Conservation (phyloP, 805 yeast genomes). For the Starmerella tilneyi region DNA sequence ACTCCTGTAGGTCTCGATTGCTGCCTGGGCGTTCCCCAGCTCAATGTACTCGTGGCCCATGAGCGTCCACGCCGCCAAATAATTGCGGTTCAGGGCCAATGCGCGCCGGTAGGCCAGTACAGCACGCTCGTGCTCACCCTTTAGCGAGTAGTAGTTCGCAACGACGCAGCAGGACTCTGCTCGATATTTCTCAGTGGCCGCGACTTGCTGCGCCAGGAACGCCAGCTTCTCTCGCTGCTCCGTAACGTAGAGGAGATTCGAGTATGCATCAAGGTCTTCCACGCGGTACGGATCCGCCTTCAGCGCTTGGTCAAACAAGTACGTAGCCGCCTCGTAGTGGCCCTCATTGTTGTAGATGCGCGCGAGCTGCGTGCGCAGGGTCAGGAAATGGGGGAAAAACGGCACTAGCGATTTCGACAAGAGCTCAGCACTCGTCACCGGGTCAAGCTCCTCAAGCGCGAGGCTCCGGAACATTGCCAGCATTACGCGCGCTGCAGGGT, state of each 20-base stretch:
- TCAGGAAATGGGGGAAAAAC: slow-evolving; percentile 63
- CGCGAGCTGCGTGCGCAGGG: slow-evolving; percentile 72
- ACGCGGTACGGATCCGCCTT: slow-evolving; percentile 69
- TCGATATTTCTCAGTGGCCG: slow-evolving; percentile 71
- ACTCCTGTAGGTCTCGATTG: slow-evolving; percentile 85
- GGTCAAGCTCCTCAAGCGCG: slow-evolving; percentile 60
- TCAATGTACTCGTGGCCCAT: slow-evolving; percentile 99
- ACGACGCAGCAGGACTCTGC: slow-evolving; percentile 92
- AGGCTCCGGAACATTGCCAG: slow-evolving; percentile 54
- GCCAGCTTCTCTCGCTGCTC: slow-evolving; percentile 78
- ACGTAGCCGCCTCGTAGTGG: slow-evolving; percentile 73
- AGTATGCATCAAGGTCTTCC: slow-evolving; percentile 85
- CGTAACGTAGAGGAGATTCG: slow-evolving; percentile 91
- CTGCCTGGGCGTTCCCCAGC: slow-evolving; percentile 91
- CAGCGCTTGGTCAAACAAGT: slow-evolving; percentile 64
- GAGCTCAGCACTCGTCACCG: slow-evolving; percentile 12
- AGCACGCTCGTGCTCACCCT: slow-evolving; percentile 90
- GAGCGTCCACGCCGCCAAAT: slow-evolving; percentile 89
- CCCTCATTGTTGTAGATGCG: slow-evolving; percentile 71
- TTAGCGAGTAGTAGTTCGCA: slow-evolving; percentile 85
- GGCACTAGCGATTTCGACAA: slow-evolving; percentile 33
- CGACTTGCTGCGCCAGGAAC: slow-evolving; percentile 73
- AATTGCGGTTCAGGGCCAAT: slow-evolving; percentile 62
- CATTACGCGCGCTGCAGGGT: slow-evolving; percentile 29
- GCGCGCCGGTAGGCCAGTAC: slow-evolving; percentile 89